phyloP scores from a whole-genome alignment of 257 asterid genomes.

The Plectranthus barbatus region DNA sequence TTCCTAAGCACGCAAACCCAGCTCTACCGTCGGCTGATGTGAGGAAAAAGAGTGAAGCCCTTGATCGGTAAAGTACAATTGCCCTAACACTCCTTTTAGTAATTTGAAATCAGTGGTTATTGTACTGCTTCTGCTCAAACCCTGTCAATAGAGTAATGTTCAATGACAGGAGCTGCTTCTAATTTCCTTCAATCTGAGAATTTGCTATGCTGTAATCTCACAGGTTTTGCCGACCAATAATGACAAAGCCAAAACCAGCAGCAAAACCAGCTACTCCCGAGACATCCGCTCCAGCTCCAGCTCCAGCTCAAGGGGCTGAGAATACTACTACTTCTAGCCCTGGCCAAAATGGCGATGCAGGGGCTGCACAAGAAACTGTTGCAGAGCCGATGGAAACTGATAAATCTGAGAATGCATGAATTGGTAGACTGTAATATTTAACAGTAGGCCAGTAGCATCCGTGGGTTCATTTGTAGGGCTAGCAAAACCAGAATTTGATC shows the following conservation, averaged over 20 bases:
- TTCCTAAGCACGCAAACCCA: conserved; percentile 68
- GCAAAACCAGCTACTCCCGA: conserved; percentile 66
- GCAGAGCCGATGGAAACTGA: conserved; percentile 74
- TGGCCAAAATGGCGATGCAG: conserved; percentile 20
- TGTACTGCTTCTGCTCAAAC: no score
- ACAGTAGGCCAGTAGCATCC: not conserved
- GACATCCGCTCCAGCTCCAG: conserved; percentile 41
- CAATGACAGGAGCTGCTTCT: no score
- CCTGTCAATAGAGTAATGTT: no score
- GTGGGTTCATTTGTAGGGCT: conserved; percentile 1
- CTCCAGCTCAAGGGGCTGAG: conserved; percentile 46
- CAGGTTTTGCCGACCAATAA: conserved; percentile 80
- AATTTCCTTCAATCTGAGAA: not conserved
- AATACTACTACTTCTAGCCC: conserved; percentile 21
- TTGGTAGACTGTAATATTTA: not conserved
- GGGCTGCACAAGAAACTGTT: conserved; percentile 25
- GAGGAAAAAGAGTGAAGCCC: conserved; percentile 70
- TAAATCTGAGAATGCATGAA: conserved; percentile 20
- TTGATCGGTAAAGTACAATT: conserved; percentile 48
- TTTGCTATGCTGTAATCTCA: not conserved
- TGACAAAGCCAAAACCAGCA: conserved; percentile 84
- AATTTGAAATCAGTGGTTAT: not conserved
- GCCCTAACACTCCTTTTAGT: not conserved
- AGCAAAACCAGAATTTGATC: not conserved
- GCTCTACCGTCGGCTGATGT: conserved; percentile 62